Conservation (phyloP, 768 basidiomycete species). For the Podaxis sp. region DNA sequence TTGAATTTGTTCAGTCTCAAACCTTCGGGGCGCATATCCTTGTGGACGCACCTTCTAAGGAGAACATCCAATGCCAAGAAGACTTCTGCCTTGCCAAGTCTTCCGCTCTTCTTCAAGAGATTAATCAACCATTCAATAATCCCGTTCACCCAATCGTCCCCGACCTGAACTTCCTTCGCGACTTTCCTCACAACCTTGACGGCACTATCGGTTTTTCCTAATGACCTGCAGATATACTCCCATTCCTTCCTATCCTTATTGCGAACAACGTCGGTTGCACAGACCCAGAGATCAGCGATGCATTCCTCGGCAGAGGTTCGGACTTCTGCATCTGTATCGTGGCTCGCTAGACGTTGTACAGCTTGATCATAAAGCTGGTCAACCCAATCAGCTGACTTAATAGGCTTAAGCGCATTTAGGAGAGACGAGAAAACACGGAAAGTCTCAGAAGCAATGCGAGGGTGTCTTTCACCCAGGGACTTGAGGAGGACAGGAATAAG, state of each 20-base stretch:
- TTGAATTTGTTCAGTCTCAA: background rate
- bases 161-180: slow-evolving; percentile 68
- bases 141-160: slow-evolving; percentile 78
- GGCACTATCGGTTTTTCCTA: slow-evolving; percentile 70
- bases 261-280: slow-evolving; percentile 71
- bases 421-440: slow-evolving; percentile 87
- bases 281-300: slow-evolving; percentile 85
- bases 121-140: slow-evolving; percentile 76
- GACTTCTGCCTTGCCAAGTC: slow-evolving; percentile 74
- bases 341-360: slow-evolving; percentile 61
- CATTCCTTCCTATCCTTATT: slow-evolving; percentile 71
- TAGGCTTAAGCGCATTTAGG: slow-evolving; percentile 70
- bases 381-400: slow-evolving; percentile 64
- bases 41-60: slow-evolving; percentile 52
- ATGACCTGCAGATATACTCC: slow-evolving; percentile 72
- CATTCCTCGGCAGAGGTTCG: slow-evolving; percentile 78
- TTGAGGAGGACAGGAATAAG: slow-evolving; percentile 76
- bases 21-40: background rate
- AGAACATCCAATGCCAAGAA: slow-evolving; percentile 77
- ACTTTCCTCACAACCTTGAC: slow-evolving; percentile 83
- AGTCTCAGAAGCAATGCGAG: slow-evolving; percentile 83
- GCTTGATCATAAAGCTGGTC: slow-evolving; percentile 76
- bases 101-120: slow-evolving; percentile 75
- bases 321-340: slow-evolving; percentile 92
- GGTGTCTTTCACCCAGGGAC: slow-evolving; percentile 78